Conservation (phyloP, 1,284 basidiomycete genomes). For the Phylloboletellus chloephorus region DNA sequence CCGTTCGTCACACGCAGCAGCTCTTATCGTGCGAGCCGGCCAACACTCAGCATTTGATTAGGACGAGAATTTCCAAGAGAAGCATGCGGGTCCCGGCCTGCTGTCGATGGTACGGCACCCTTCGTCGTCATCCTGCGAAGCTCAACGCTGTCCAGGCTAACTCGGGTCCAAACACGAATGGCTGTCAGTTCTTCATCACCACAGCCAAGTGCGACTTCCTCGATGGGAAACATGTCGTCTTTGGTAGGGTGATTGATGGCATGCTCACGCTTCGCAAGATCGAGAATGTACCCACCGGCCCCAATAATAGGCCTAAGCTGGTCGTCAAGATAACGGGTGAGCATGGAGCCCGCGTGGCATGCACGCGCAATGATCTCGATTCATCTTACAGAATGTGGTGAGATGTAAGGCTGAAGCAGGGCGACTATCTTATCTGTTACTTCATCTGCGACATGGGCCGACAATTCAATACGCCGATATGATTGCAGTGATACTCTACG, state of each 20-base stretch:
- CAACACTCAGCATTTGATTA: conserved; percentile 28
- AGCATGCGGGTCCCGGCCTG: conserved; percentile 80
- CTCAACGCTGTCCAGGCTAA: conserved; percentile 60
- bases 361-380: neutral
- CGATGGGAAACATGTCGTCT: conserved; percentile 92
- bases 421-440: neutral
- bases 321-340: conserved; percentile 79
- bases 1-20: conserved; percentile 42
- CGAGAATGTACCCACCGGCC: conserved; percentile 88
- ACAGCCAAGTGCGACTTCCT: conserved; percentile 91
- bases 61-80: conserved; percentile 93
- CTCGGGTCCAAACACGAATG: conserved; percentile 88
- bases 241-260: conserved; percentile 85
- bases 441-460: neutral
- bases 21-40: neutral
- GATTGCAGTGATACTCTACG: neutral
- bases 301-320: conserved; percentile 80
- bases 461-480: neutral
- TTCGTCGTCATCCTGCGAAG: neutral
- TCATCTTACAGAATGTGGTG: conserved; percentile 26
- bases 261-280: conserved; percentile 91
- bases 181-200: conserved; percentile 98
- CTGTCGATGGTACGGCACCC: conserved; percentile 69
- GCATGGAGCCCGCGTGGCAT: conserved; percentile 21
- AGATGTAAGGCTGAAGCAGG: conserved; percentile 21